Evolutionary conservation across 306 rosid genomes (phyloP), one percentile per base, ranked within the genome.

Genomic region (Quillaja saponaria): DNA sequence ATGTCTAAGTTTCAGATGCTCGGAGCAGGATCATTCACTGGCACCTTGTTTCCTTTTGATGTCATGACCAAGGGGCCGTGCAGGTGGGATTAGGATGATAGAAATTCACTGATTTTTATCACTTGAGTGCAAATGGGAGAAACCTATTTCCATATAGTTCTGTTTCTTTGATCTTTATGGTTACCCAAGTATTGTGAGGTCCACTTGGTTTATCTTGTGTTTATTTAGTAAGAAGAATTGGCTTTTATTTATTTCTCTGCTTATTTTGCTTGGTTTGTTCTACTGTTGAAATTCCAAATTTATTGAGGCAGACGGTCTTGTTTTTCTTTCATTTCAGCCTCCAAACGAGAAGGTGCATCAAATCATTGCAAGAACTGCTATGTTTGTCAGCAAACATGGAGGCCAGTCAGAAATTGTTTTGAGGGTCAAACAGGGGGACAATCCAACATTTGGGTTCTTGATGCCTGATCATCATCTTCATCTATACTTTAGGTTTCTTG

Each of bases 1-100:
- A 78, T 90, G 97, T 90, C 97, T 90, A 86, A 90, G 97, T 90
- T 90, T 90, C 97, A 90, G 95, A 90, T 90, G 83, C 86, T 84
- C 47, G 90, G 89, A 90, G 97, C 87, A 74, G 79, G 63, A 69
- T 68, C 85, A 85, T 66, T 80, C 83, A 57, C 76, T 67, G 85
- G 83, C 89, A 77, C 83, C 88, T 83, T 77, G 58, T 67, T 80
- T 83, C 83, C 85, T 83, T 77, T 80, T 83, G 85, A 68, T 83
- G 60, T 83, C 89, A 76, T 77, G 82, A 77, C 59, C 45, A 77
- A 77, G 81, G 82, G 86, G 81, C 82, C 69, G 66, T 82, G 87
- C 95, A 90, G 97, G 97, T 90, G 87, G 88, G 88, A 78, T 89
- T 90, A 90, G 95, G 84, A 86, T 84, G 87, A 78, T 82, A 81